A percentile compares a stretch with the other conserved stretches of the same genome.
Evolutionary conservation across 2,329 filamentous ascomycete genomes (phyloP).

Genomic region (Chaetomium olivaceum): DNA sequence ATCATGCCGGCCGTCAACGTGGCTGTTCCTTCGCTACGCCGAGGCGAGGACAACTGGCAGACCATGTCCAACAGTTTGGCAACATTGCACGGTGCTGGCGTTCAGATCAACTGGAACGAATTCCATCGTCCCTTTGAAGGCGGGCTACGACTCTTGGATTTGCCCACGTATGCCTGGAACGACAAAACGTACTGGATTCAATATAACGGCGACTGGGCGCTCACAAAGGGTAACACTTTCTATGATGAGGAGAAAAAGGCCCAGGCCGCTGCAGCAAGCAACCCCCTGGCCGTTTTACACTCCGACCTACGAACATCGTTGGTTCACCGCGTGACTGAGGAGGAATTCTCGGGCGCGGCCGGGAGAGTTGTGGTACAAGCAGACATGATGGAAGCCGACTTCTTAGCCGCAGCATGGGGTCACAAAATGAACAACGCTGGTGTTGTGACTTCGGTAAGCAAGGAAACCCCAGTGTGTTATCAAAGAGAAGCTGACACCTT

Average conservation of each 20-base stretch:
- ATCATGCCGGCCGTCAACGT: background rate
- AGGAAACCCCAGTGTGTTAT: background rate
- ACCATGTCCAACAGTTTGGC: background rate
- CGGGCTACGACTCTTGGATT: slow-evolving; percentile 52
- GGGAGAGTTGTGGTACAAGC: background rate
- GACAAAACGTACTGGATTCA: slow-evolving; percentile 70
- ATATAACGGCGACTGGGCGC: slow-evolving; percentile 67
- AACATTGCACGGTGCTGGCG: slow-evolving; percentile 58
- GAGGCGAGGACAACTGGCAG: background rate
- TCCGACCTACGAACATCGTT: background rate
- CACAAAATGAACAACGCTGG: background rate
- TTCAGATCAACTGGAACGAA: slow-evolving; percentile 69
- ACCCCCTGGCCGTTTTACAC: background rate
- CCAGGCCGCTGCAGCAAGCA: background rate
- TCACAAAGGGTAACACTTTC: slow-evolving; percentile 59
- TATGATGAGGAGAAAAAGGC: background rate
- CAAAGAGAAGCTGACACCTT: background rate
- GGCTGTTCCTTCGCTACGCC: background rate
- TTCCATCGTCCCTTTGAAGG: slow-evolving; percentile 56
- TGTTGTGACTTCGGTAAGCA: background rate
- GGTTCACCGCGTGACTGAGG: background rate
- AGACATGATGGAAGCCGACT: background rate
- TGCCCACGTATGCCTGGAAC: slow-evolving; percentile 72
- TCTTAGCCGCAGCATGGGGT: background rate
- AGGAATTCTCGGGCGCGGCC: background rate